These are phyloP conservation scores for Wickerhamomyces bovis DNA, from an alignment of 805 yeast genomes.

Conservation along the genomic window DNA sequence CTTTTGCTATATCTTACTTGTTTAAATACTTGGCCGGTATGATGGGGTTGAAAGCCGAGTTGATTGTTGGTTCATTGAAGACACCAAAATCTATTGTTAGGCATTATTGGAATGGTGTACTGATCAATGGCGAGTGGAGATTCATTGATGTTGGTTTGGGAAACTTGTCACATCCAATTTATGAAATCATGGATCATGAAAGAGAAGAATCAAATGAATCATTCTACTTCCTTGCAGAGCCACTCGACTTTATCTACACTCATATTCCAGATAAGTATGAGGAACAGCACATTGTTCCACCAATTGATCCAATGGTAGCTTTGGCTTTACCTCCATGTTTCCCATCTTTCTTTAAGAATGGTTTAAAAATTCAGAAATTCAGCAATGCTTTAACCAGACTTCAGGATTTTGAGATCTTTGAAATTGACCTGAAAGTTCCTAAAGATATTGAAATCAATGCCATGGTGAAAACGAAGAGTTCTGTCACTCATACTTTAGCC, in stretches of 20 bases:
- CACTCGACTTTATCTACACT: slow-evolving; percentile 69
- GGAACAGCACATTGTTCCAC: slow-evolving; percentile 84
- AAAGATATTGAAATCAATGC: slow-evolving; percentile 62
- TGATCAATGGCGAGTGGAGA: slow-evolving; percentile 72
- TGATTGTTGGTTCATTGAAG: slow-evolving; percentile 79
- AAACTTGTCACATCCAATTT: slow-evolving; percentile 47
- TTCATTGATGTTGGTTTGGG: slow-evolving; percentile 71
- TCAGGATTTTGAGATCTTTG: slow-evolving; percentile 71
- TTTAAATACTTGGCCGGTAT: slow-evolving; percentile 68
- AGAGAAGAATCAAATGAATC: slow-evolving; percentile 30
- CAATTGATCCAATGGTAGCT: slow-evolving; percentile 71
- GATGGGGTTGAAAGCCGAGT: slow-evolving; percentile 65
- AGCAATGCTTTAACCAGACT: slow-evolving; percentile 73
- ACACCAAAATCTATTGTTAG: slow-evolving; percentile 67
- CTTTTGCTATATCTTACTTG: slow-evolving; percentile 71
- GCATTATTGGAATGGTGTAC: slow-evolving; percentile 85
- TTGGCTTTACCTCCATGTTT: slow-evolving; percentile 81
- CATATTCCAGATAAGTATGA: slow-evolving; percentile 78
- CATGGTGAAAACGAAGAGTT: slow-evolving; percentile 41
- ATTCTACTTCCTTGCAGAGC: slow-evolving; percentile 75
- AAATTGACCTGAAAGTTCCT: slow-evolving; percentile 71
- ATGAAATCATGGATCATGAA: slow-evolving; percentile 32
- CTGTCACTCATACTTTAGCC: slow-evolving; percentile 51
- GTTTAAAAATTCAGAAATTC: slow-evolving; percentile 56
- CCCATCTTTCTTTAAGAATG: slow-evolving; percentile 65